phyloP scores from a whole-genome alignment of 805 yeast genomes.

The Wickerhamomyces silvicola region DNA sequence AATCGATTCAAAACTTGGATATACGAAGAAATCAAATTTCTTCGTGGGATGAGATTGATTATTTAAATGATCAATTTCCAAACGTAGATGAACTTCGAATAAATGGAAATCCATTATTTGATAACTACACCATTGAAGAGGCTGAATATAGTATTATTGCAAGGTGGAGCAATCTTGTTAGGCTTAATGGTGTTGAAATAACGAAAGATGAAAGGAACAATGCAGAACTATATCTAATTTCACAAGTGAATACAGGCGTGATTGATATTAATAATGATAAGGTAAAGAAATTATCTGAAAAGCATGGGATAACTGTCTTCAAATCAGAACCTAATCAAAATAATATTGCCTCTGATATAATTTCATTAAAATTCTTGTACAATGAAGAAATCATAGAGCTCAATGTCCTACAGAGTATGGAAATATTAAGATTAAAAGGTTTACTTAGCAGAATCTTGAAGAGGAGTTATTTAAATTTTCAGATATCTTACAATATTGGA shows the following conservation, averaged over 20 bases:
- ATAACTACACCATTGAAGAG: conserved; percentile 15
- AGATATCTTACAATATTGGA: conserved; percentile 20
- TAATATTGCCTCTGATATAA: conserved; percentile 1
- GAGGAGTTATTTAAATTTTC: conserved; percentile 18
- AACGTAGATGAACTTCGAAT: conserved; percentile 40
- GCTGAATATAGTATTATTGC: conserved; percentile 36
- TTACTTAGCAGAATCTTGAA: conserved; percentile 21
- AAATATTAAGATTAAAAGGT: conserved; percentile 30
- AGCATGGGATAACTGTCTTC: conserved; percentile 24
- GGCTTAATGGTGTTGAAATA: conserved; percentile 55
- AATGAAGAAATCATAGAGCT: conserved; percentile 1
- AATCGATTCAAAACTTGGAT: conserved; percentile 33
- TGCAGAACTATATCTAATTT: conserved; percentile 63
- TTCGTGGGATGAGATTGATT: conserved; percentile 46
- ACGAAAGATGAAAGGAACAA: conserved; percentile 42
- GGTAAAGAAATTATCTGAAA: conserved; percentile 40
- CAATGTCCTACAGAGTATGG: conserved; percentile 22
- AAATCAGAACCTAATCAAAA: not conserved
- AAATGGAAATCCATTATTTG: conserved; percentile 45
- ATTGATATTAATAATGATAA: conserved; percentile 19
- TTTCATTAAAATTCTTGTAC: conserved; percentile 4
- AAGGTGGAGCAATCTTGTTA: conserved; percentile 31
- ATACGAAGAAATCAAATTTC: conserved; percentile 43
- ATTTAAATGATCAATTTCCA: conserved; percentile 32
- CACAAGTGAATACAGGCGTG: conserved; percentile 32